Percentiles rank a stretch among this genome's conserved stretches.
Conservation (phyloP, 306 rosid genomes). For the Vigna hirtella region DNA sequence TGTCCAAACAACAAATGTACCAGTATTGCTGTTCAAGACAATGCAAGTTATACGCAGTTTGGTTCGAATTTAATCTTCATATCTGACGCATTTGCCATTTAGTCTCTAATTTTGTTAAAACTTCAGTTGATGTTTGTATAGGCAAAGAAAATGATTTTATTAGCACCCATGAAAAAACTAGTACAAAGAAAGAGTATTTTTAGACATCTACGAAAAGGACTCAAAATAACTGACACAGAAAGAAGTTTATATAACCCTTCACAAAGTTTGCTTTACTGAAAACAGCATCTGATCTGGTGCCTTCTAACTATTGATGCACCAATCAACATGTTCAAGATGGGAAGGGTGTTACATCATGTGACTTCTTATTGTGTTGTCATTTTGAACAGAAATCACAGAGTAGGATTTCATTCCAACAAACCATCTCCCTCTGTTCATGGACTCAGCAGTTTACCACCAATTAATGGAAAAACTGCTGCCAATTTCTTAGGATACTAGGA, state of each 20-base stretch:
- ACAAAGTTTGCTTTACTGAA: slow-evolving; percentile 38
- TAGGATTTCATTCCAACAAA: slow-evolving; percentile 37
- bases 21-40: neutral
- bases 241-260: neutral
- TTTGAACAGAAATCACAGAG: slow-evolving; percentile 35
- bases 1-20: neutral
- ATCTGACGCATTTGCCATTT: no score
- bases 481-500: slow-evolving; percentile 8
- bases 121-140: no score
- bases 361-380: slow-evolving; percentile 45
- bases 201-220: neutral
- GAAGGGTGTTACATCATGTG: slow-evolving; percentile 48
- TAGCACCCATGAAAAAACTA: no score
- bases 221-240: neutral
- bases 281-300: slow-evolving; percentile 41
- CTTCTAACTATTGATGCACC: slow-evolving; percentile 39
- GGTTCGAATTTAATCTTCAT: neutral
- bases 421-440: slow-evolving; percentile 29
- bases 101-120: neutral
- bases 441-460: slow-evolving; percentile 33
- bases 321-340: slow-evolving; percentile 36
- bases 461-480: slow-evolving; percentile 38
- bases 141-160: no score
- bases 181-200: no score
- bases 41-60: neutral